Base-by-base conservation (phyloP, 345 rosid species). In the Rhizophora apiculata region DNA sequence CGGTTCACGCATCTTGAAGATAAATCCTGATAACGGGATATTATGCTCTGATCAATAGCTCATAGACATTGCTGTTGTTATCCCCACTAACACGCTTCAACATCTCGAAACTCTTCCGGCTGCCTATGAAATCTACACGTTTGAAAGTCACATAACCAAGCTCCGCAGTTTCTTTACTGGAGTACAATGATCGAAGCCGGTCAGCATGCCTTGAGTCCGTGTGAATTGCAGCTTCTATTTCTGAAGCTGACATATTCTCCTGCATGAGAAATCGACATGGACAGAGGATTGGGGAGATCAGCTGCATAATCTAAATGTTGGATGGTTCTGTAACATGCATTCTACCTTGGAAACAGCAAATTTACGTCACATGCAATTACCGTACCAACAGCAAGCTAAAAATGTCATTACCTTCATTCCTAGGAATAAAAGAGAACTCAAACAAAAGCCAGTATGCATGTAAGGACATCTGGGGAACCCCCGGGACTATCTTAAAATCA, bases 131-230 rank as follows among this genome's bases (percentile, higher is more conserved):
- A 34, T 89, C 96, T 10, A 88, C 75, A 76, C 96, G 80, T 77
- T 73, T 85, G 84, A 88, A 94, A 53, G 13, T 74, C 73, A 79
- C 69, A 62, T 62, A 64, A 63, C 88, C 93, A 63, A 67, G 62
- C 67, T 77, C 85, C 16, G 63, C 65, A 53, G 84, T 76, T 74
- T 88, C 96, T 77, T 83, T 87, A 62, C 82, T 82, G 73, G 85
- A 72, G 72, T 87, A 94, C 10, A 57, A 79, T n/a, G 88, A 76
- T 70, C 97, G 83, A 55, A 91, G 93, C 78, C 87, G 78, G 70
- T 94, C 96, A 24, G 93, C 97, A 39, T 94, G 89, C 80, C 93
- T 83, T 0, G 96, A 94, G 70, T 94, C 96, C 0, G 95, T 89
- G 82, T 94, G 98, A 71, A 91, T 88, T 1, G 93, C 97, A 39